Evolutionary conservation across 2,329 filamentous ascomycete genomes (phyloP), one percentile per base, ranked within the genome.

Genomic region (Mycosphaerella arachidis): DNA sequence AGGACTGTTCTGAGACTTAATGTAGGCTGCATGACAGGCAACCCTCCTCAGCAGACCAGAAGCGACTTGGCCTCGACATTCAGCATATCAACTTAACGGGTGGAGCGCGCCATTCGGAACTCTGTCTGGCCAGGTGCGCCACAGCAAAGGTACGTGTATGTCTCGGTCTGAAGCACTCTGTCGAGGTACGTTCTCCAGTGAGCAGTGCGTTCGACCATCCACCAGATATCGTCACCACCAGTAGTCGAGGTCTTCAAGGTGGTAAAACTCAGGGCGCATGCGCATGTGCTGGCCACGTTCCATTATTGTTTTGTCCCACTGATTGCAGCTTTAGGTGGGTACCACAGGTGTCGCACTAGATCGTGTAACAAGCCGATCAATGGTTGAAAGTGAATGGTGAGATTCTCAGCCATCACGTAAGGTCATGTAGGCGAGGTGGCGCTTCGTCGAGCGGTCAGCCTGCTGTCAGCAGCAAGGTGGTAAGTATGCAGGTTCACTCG

Each of bases 361-460:
- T 52, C 27, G 12, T 18, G 30, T 33, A 20, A 20, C n/a, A n/a
- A 10, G 27, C 20, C 30, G 50, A 18, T 48, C 53, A 46, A 43
- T 55, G 53, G 53, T 27, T 18, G 30, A 55, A 10, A 48, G 16
- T 45, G 53, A 55, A 31, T 31, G 40, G 20, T 55, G 50, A 52
- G 30, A 30, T 16, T 55, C 53, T 55, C 53, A 55, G 54, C 43
- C 54, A 33, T 54, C 13, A 54, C 33, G 31, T 33, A 54, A 54
- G 35, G 52, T 43, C 33, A 53, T 55, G 31, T 30, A 56, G 45
- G n/a, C 43, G 27, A 56, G 18, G 35, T 35, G 40, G 53, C 53
- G 35, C 53, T 37, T 33, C 16, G 18, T 16, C 6, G 29, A 6
- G 48, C 48, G 27, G 16, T 35, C 6, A 33, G 33, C n/a, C 30